These are phyloP conservation scores for Pythium volutum DNA, from an alignment of 352 stramenopile genomes.

Conservation along the genomic window DNA sequence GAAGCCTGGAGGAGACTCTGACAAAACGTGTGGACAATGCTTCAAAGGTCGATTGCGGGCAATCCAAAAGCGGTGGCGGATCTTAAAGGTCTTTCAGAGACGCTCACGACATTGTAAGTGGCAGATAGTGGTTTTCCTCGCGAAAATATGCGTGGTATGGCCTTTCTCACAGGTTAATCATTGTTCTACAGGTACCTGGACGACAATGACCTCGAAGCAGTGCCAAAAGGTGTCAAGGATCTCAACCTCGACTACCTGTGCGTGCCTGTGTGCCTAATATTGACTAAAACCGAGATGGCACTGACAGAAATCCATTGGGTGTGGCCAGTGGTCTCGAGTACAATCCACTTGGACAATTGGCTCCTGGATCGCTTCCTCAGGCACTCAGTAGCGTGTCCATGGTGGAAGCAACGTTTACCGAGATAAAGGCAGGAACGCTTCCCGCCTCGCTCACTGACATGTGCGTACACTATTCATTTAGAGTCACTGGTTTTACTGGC, in stretches of 20 bases:
- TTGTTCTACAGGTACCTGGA: not conserved
- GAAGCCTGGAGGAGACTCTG: not conserved
- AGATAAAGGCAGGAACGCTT: not conserved
- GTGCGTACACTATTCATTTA: not conserved
- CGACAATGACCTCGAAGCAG: not conserved
- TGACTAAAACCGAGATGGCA: too few relatives aligned
- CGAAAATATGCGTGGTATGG: not conserved
- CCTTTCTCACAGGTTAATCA: not conserved
- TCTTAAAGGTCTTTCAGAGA: not conserved
- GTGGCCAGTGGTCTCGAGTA: not conserved
- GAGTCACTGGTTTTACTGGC: not conserved
- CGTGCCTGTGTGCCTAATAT: not conserved
- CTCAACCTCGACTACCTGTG: conserved; percentile 2
- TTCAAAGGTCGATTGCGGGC: not conserved
- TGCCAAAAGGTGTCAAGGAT: conserved; percentile 1
- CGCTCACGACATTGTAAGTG: not conserved
- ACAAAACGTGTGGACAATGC: not conserved
- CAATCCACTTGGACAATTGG: conserved; percentile 1
- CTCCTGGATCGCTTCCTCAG: not conserved
- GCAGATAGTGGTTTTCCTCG: not conserved
- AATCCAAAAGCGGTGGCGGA: conserved; percentile 1
- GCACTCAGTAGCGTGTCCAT: not conserved
- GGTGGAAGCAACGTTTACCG: not conserved
- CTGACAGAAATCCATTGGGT: too few relatives aligned
- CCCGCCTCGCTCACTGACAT: not conserved